Evolutionary conservation across 2,329 filamentous ascomycete genomes (phyloP).

Genomic region (Zymoseptoria brevis): DNA sequence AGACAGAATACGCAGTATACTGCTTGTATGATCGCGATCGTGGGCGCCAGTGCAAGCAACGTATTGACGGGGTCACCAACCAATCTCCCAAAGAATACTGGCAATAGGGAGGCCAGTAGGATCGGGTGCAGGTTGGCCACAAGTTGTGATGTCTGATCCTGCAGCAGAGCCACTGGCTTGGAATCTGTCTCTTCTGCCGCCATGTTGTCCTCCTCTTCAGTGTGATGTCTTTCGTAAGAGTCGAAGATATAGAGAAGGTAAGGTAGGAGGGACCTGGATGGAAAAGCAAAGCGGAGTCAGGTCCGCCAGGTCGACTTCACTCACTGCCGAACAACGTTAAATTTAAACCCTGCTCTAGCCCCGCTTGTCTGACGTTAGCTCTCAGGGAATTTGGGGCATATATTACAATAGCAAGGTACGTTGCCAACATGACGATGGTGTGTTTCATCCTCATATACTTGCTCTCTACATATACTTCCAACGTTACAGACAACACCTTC

Average conservation of each 20-base stretch:
- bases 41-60: constrained; percentile 53
- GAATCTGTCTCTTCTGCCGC: constrained; percentile 6
- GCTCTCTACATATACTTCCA: background rate
- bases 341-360: background rate
- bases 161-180: constrained; percentile 27
- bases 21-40: constrained; percentile 57
- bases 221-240: background rate
- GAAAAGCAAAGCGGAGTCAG: constrained; percentile 1
- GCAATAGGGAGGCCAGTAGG: constrained; percentile 57
- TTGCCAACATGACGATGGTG: background rate
- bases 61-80: constrained; percentile 62
- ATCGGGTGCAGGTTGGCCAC: constrained; percentile 61
- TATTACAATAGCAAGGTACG: background rate
- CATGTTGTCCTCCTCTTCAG: constrained; percentile 7
- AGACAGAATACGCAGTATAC: constrained; percentile 52
- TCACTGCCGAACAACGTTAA: background rate
- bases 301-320: background rate
- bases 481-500: background rate
- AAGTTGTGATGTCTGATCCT: constrained; percentile 20
- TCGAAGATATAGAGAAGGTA: background rate
- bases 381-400: background rate
- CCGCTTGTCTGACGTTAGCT: background rate
- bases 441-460: background rate
- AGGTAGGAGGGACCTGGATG: background rate
- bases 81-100: constrained; percentile 56